Conservation (phyloP, 352 stramenopile species). For the Phytopythium delawarense region DNA sequence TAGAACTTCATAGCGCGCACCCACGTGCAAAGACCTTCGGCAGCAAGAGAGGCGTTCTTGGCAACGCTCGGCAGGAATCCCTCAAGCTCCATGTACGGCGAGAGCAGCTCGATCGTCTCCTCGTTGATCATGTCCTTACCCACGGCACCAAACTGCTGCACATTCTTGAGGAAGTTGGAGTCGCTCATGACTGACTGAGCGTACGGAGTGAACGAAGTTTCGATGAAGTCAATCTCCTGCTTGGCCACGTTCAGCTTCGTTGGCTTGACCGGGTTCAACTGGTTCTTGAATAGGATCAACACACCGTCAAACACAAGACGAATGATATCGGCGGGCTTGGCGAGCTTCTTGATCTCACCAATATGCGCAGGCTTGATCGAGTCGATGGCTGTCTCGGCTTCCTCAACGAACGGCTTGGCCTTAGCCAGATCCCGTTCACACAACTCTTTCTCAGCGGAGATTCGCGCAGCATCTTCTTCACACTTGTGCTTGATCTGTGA, state of each 20-base stretch:
- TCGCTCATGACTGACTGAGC: conserved; percentile 95
- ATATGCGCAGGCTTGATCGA: conserved; percentile 98
- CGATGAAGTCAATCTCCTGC: conserved; percentile 96
- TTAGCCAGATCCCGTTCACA: conserved; percentile 97
- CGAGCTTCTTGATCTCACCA: conserved; percentile 97
- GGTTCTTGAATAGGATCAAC: conserved; percentile 95
- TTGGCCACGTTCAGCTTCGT: conserved; percentile 96
- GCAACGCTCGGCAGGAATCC: conserved; percentile 94
- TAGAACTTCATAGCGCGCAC: conserved; percentile 99
- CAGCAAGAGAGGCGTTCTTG: conserved; percentile 95
- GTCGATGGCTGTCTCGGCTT: conserved; percentile 97
- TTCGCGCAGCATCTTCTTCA: conserved; percentile 93
- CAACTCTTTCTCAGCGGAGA: conserved; percentile 93
- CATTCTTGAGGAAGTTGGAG: conserved; percentile 96
- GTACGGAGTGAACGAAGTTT: conserved; percentile 95
- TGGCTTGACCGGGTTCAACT: conserved; percentile 88
- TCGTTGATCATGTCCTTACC: conserved; percentile 99
- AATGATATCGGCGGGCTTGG: conserved; percentile 98
- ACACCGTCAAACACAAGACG: conserved; percentile 98
- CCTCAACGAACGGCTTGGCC: conserved; percentile 96
- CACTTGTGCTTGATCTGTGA: conserved; percentile 96
- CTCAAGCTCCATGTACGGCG: conserved; percentile 96
- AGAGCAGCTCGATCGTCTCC: conserved; percentile 98
- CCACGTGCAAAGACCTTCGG: conserved; percentile 97
- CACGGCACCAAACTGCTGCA: conserved; percentile 94